Conservation (phyloP, 345 rosid genomes). For the Abelmoschus esculentus region DNA sequence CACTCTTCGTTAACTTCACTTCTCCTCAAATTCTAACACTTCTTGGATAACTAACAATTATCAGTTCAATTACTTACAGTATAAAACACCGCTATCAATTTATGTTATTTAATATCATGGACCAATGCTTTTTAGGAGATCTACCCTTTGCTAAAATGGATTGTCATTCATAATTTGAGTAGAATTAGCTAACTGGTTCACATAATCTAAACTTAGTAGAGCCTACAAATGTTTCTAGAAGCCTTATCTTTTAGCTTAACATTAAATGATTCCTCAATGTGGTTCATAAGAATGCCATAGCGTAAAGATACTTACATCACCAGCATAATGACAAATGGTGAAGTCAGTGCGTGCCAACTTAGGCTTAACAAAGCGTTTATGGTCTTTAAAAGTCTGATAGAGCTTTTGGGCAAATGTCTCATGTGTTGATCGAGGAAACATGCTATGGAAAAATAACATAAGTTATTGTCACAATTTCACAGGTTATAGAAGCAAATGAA, state of each 20-base stretch:
- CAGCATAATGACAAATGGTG: slow-evolving; percentile 93
- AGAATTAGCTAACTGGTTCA: neutral
- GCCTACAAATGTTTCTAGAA: neutral
- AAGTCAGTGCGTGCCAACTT: slow-evolving; percentile 88
- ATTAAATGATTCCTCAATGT: neutral
- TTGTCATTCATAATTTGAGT: neutral
- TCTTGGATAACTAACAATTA: too few relatives aligned
- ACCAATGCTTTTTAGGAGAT: neutral
- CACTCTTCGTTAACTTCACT: too few relatives aligned
- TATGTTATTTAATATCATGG: neutral
- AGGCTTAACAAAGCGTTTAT: slow-evolving; percentile 87
- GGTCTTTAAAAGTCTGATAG: slow-evolving; percentile 78
- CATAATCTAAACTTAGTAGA: neutral
- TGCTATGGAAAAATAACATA: slow-evolving; percentile 41
- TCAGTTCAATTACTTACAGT: neutral
- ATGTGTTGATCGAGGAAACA: slow-evolving; percentile 96
- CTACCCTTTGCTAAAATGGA: neutral
- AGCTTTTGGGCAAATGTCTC: slow-evolving; percentile 95
- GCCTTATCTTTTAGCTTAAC: neutral
- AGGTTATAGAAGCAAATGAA: neutral
- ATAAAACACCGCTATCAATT: neutral
- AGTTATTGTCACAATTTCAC: slow-evolving; percentile 15
- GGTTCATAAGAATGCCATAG: neutral
- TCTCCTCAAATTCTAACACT: too few relatives aligned
- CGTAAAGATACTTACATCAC: slow-evolving; percentile 62